These are phyloP conservation scores for Puccinia brachypodii DNA, from an alignment of 1,284 basidiomycete genomes.

Conservation along the genomic window DNA sequence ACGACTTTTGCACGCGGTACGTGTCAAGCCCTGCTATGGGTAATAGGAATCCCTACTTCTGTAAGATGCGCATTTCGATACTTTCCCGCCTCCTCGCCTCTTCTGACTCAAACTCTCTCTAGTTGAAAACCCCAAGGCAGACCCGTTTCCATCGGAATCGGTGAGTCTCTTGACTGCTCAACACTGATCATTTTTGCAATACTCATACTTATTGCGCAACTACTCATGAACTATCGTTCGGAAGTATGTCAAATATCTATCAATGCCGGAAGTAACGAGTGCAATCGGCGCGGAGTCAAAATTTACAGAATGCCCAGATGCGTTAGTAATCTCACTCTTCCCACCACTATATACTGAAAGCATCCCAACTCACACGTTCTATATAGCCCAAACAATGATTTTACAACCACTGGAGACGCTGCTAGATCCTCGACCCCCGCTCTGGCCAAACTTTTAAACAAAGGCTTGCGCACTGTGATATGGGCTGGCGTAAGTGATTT, in stretches of 20 bases:
- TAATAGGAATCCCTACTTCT: constrained; percentile 38
- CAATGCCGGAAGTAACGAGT: constrained; percentile 11
- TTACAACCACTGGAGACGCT: constrained; percentile 39
- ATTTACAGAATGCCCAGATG: constrained; percentile 37
- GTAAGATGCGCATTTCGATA: constrained; percentile 13
- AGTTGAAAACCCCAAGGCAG: neutral
- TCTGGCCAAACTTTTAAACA: constrained; percentile 35
- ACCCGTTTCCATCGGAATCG: constrained; percentile 29
- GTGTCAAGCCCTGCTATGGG: constrained; percentile 22
- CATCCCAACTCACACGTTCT: neutral
- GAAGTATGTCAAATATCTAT: constrained; percentile 38
- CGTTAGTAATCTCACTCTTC: constrained; percentile 21
- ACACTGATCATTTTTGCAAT: neutral
- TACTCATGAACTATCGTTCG: neutral
- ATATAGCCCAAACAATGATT: constrained; percentile 15
- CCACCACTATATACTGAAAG: neutral
- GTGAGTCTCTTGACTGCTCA: constrained; percentile 18
- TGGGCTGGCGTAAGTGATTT: constrained; percentile 46
- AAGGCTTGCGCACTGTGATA: constrained; percentile 44
- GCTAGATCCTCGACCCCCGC: constrained; percentile 30
- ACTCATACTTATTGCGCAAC: neutral
- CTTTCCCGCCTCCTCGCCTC: neutral
- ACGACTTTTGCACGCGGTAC: constrained; percentile 20
- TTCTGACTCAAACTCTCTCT: neutral
- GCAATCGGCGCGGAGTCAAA: constrained; percentile 39